Conservation (phyloP, 768 basidiomycete species). For the Lentinula boryana region DNA sequence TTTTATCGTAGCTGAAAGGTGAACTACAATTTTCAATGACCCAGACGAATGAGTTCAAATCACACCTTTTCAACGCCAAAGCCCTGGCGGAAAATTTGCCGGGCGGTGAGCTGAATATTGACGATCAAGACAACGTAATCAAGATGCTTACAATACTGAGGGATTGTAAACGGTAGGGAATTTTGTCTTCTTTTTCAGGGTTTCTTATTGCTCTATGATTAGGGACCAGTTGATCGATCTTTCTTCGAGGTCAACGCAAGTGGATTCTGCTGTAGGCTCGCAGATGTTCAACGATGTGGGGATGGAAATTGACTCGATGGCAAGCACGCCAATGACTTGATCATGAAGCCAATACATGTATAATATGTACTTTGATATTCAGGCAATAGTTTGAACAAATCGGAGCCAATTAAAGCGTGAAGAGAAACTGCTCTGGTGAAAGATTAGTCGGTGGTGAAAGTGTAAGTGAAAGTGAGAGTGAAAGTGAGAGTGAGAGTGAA, state of each 20-base stretch:
- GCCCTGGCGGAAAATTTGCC: conserved; percentile 53
- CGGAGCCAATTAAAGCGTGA: no score
- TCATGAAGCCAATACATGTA: no score
- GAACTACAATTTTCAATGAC: neutral
- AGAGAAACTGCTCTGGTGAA: no score
- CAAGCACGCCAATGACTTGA: conserved; percentile 57
- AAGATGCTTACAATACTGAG: conserved; percentile 58
- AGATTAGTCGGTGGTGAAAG: no score
- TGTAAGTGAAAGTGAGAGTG: no score
- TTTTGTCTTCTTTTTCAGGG: neutral
- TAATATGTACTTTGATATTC: neutral
- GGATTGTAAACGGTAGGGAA: conserved; percentile 53
- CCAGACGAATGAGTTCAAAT: conserved; percentile 72
- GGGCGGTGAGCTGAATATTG: conserved; percentile 64
- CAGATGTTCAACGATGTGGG: conserved; percentile 21
- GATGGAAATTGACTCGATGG: conserved; percentile 73
- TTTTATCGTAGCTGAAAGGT: neutral
- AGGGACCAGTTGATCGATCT: neutral
- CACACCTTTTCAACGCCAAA: conserved; percentile 49
- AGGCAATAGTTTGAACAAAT: neutral
- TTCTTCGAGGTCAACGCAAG: conserved; percentile 16
- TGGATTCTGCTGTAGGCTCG: conserved; percentile 25
- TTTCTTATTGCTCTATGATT: neutral
- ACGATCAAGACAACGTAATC: conserved; percentile 70
- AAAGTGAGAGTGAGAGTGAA: no score